These are phyloP conservation scores for Mrakia blollopis DNA, from an alignment of 768 basidiomycete genomes.

Conservation along the genomic window DNA sequence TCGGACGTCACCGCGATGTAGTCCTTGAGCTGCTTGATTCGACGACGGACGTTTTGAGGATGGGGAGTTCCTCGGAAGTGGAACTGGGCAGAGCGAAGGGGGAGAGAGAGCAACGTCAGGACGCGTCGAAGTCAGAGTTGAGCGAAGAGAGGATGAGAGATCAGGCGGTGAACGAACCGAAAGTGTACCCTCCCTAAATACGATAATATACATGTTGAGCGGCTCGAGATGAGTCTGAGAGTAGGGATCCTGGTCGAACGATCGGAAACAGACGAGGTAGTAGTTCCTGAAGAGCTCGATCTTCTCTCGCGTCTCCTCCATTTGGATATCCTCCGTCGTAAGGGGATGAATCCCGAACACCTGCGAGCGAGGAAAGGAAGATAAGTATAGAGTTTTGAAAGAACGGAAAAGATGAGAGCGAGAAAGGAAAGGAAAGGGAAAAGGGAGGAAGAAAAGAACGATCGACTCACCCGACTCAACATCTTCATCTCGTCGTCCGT, in stretches of 20 bases:
- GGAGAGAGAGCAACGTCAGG: neutral
- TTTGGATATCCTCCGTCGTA: conserved; percentile 97
- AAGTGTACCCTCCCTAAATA: conserved; percentile 92
- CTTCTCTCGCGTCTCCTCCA: conserved; percentile 99
- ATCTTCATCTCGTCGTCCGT: conserved; percentile 99
- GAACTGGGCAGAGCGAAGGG: conserved; percentile 54
- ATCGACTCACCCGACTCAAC: conserved; percentile 72
- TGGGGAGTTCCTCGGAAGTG: conserved; percentile 97
- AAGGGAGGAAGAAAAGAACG: too few species aligned
- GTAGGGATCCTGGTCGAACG: conserved; percentile 97
- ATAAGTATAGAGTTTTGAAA: neutral
- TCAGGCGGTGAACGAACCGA: conserved; percentile 58
- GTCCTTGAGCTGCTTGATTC: conserved; percentile 98
- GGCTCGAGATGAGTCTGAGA: conserved; percentile 96
- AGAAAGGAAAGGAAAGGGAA: neutral
- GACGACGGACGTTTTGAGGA: conserved; percentile 92
- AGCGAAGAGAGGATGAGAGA: neutral
- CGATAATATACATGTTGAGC: conserved; percentile 99
- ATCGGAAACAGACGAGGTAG: conserved; percentile 97
- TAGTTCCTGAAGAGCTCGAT: conserved; percentile 99
- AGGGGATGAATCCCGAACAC: conserved; percentile 95
- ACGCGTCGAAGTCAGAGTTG: neutral
- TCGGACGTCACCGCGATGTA: conserved; percentile 98
- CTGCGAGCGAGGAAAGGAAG: conserved; percentile 47
- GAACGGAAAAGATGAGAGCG: neutral